Base-by-base conservation (phyloP, 2,329 filamentous ascomycete genomes). In the Penicillium verrucosum region DNA sequence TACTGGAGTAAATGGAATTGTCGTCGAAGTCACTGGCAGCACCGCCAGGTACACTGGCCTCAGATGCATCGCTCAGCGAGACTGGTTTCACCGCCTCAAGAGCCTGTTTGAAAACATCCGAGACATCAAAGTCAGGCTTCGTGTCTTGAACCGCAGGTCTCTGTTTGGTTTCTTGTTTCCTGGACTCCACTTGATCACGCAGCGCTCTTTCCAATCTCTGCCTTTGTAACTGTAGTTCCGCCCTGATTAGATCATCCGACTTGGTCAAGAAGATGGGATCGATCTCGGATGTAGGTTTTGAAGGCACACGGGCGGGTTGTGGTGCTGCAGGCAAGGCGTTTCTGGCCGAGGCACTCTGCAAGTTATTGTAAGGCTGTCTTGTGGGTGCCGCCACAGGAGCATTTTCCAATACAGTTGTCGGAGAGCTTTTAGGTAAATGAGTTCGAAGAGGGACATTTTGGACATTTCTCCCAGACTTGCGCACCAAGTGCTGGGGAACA, bases 1-100 rank as follows among this genome's bases (percentile, higher is more conserved):
- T 90, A 77, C 92, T 97, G 64, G 93, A 97, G 80, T 97, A 97
- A 75, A 96, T 96, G 40, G 92, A 94, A 70, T 95, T 92, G 73
- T 95, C 89, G 76, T 97, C 92, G 77, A 92, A 90, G 74, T 93
- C 90, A 82, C 82, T 89, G 18, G 51, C 27, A 70, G 83, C 82
- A 73, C 85, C 85, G 69, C 80, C 80, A 74, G 87, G 80, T 65
- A 80, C 80, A 77, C 84, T 83, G 80, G 80, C 79, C 57, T 75
- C 72, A 60, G 76, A 71, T 37, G 64, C 76, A 71, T 81, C 75
- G 67, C 83, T 75, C 62, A 81, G 78, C 68, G 88, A 83, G 65
- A 87, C 80, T 54, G 86, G 86, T 73, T 87, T 85, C 70, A 91
- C 89, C 65, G 90, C 79, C 62, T 85, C 82, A 70, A 88, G 79